Conservation (phyloP, 116 monocot genomes). For the Thalassia testudinum region DNA sequence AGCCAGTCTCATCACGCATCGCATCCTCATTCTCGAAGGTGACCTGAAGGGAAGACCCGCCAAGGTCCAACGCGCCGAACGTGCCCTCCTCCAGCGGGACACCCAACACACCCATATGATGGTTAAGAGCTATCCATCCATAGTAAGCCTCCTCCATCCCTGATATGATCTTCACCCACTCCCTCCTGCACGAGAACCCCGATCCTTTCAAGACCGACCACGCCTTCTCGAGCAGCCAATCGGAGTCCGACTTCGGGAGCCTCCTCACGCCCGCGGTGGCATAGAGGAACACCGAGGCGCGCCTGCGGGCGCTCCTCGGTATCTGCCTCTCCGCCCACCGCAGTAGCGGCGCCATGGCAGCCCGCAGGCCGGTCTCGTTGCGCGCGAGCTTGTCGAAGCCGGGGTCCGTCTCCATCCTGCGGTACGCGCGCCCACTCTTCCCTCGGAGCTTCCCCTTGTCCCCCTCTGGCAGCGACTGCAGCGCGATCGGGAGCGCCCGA, state of each 20-base stretch:
- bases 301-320: constrained; percentile 53
- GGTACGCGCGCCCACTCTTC: constrained; percentile 78
- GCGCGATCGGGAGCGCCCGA: constrained; percentile 34
- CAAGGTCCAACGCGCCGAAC: constrained; percentile 83
- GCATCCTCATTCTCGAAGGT: constrained; percentile 74
- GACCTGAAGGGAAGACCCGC: constrained; percentile 94
- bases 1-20: constrained; percentile 36
- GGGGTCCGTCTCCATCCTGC: constrained; percentile 91
- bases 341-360: constrained; percentile 65
- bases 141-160: constrained; percentile 98
- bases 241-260: constrained; percentile 61
- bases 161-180: constrained; percentile 66
- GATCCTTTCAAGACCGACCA: constrained; percentile 77
- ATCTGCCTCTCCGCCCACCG: constrained; percentile 84
- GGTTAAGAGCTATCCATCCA: constrained; percentile 97
- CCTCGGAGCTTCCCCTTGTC: constrained; percentile 13
- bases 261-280: constrained; percentile 94
- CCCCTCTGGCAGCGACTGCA: constrained; percentile 59
- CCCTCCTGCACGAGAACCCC: constrained; percentile 43
- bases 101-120: constrained; percentile 55
- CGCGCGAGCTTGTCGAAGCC: constrained; percentile 80
- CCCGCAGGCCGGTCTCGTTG: constrained; percentile 62
- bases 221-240: constrained; percentile 77
- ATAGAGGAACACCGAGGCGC: constrained; percentile 61
- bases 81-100: constrained; percentile 36